Evolutionary conservation across 805 yeast species (phyloP), one percentile per base, ranked within the genome.

Genomic region (Hanseniaspora clermontiae): DNA sequence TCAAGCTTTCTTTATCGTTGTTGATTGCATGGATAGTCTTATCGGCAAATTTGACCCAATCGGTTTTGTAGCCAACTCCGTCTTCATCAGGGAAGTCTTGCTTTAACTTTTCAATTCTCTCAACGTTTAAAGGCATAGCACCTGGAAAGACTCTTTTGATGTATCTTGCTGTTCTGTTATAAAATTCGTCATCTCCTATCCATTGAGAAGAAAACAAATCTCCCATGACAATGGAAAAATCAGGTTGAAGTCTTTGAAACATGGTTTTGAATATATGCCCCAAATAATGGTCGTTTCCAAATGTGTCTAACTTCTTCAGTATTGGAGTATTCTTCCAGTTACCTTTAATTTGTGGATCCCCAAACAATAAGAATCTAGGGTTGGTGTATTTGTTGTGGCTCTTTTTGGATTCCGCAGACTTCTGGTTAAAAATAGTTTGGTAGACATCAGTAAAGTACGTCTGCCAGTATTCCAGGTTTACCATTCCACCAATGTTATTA

Each of bases 291-390:
- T 93, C 98, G 70, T 93, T 93, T 1, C 96, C 98, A 64, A 69
- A 84, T 56, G 86, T 84, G 65, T 93, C 98, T 29, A 93, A 71
- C 52, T 87, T 70, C 59, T 86, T 84, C 58, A 87, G 73, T 64
- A 82, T 81, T 14, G 83, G 79, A 1, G 95, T 84, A 29, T 74
- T 71, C 8, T 77, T 78, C 84, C 87, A 82, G 62, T 82, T 79
- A 2, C 98, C 98, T 60, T 91, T 86, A 68, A 93, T 90, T 71
- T 93, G 98, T 0, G 98, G 98, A 65, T 93, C 98, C 7, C 97
- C 98, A 68, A 89, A 83, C 6, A 95, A 84, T 60, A 90, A 68
- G 69, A 77, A 61, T 77, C 81, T 11, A n/a, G 55, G 49, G 39
- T 51, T 43, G 15, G 32, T 49, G 15, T 24, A 11, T 24, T 20